A percentile compares a stretch with the other conserved stretches of the same genome.
Evolutionary conservation across 2,329 filamentous ascomycete genomes (phyloP).

Genomic region (Madurella mycetomatis): DNA sequence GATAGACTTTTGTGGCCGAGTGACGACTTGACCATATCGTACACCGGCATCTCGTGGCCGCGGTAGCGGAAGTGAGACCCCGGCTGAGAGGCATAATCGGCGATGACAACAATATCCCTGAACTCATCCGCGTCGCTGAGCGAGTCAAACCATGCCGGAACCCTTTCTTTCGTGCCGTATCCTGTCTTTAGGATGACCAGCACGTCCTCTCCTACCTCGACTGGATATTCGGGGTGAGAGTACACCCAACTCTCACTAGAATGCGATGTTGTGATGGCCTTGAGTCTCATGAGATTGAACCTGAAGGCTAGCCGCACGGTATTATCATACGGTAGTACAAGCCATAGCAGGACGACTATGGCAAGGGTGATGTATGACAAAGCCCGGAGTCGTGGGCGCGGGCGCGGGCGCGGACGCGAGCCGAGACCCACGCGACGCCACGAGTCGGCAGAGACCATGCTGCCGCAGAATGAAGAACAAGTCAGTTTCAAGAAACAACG

Average conservation of each 20-base stretch:
- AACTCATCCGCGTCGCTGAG: constrained; percentile 38
- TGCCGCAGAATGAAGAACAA: neutral
- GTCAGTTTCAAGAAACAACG: too few species aligned
- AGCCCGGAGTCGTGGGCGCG: neutral
- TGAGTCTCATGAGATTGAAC: constrained; percentile 24
- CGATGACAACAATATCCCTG: constrained; percentile 45
- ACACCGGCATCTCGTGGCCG: constrained; percentile 32
- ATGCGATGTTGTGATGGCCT: neutral
- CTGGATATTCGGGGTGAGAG: constrained; percentile 31
- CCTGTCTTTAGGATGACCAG: constrained; percentile 53
- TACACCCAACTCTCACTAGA: constrained; percentile 29
- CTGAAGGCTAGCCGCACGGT: constrained; percentile 26
- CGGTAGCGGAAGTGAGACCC: constrained; percentile 22
- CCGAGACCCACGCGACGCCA: constrained; percentile 12
- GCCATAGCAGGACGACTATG: constrained; percentile 18
- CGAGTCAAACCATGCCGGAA: constrained; percentile 44
- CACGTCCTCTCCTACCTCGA: constrained; percentile 44
- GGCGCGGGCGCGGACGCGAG: neutral
- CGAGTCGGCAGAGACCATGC: neutral
- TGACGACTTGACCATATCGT: constrained; percentile 38
- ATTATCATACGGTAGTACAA: constrained; percentile 30
- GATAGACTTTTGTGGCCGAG: constrained; percentile 30
- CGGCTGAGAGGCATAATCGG: constrained; percentile 40
- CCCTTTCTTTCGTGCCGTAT: constrained; percentile 48
- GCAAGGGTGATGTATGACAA: neutral